These are phyloP conservation scores for Scenedesmus sp. DNA, from an alignment of 163 green algal genomes.

Conservation along the genomic window DNA sequence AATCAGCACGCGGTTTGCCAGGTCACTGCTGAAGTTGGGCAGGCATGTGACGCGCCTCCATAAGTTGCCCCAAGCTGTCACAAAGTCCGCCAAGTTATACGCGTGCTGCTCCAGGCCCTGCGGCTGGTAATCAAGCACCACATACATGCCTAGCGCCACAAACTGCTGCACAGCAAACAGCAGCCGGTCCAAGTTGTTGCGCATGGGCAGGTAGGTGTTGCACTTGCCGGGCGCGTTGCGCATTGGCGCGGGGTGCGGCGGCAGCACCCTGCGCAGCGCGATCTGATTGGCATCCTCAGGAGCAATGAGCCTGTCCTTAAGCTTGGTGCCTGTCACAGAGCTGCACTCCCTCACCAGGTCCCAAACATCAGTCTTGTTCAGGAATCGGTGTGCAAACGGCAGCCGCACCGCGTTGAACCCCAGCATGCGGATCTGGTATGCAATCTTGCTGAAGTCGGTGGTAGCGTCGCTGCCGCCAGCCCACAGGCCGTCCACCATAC, in stretches of 20 bases:
- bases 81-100: constrained; percentile 33
- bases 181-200: constrained; percentile 17
- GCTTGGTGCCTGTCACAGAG: not conserved
- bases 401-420: constrained; percentile 51
- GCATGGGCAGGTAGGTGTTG: constrained; percentile 33
- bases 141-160: constrained; percentile 43
- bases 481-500: constrained; percentile 50
- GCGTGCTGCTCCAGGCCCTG: constrained; percentile 36
- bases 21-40: constrained; percentile 42
- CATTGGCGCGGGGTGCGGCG: not conserved
- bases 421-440: constrained; percentile 30
- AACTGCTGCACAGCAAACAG: constrained; percentile 45
- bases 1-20: constrained; percentile 33
- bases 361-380: constrained; percentile 41
- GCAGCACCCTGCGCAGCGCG: not conserved
- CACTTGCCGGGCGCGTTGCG: not conserved
- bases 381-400: constrained; percentile 20
- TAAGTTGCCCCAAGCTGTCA: not conserved
- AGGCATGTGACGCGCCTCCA: constrained; percentile 39
- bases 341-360: constrained; percentile 35
- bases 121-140: constrained; percentile 48
- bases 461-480: constrained; percentile 33
- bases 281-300: not conserved
- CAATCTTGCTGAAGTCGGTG: constrained; percentile 36
- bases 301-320: constrained; percentile 11